Base-by-base conservation (phyloP, 2,329 filamentous ascomycete genomes). In the Colletotrichum sp. region DNA sequence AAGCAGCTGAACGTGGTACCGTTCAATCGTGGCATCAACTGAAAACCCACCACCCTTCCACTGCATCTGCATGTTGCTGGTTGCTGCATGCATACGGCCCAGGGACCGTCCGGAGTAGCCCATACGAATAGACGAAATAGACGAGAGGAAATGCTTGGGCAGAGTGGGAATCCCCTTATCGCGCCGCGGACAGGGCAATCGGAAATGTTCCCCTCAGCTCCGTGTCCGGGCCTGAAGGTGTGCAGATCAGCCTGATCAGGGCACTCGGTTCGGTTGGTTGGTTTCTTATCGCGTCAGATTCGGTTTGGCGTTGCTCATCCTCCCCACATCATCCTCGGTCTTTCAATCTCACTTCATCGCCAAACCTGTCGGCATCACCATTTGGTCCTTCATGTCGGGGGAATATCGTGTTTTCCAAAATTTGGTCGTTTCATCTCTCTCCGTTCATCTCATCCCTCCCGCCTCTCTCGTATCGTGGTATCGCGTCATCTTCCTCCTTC, bases 191-290 rank as follows among this genome's bases (percentile, higher is more conserved):
- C 63, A 55, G 39, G 30, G 39, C 59, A 52, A 21, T 71, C 44
- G 49, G 60, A 52, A 59, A 49, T 28, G 34, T 13, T 65, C 39
- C 65, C 57, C 12, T 44, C 34, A 44, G 5, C 59, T 71, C 72
- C 68, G 60, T 72, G 44, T 60, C 36, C 52, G 68, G 52, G 12
- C 55, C 44, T 16, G 55, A 49, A 63, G 26, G 52, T 39, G 60
- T 72, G 72, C 24, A 67, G 39, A 64, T 68, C 69, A 18, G 69
- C 73, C 69, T 63, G 63, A 72, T 72, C 69, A 75, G 69, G 73
- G 44, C 63, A 62, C 24, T 72, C 69, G 63, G 55, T 26, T 75
- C 73, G 69, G 69, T 63, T 75, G 73, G 69, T 64, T 73, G 69
- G 69, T 68, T 68, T 68, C 62, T 63, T 49, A 72, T 72, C 39